Conservation (phyloP, 2,329 filamentous ascomycete genomes). For the Ophiostoma quercus region DNA sequence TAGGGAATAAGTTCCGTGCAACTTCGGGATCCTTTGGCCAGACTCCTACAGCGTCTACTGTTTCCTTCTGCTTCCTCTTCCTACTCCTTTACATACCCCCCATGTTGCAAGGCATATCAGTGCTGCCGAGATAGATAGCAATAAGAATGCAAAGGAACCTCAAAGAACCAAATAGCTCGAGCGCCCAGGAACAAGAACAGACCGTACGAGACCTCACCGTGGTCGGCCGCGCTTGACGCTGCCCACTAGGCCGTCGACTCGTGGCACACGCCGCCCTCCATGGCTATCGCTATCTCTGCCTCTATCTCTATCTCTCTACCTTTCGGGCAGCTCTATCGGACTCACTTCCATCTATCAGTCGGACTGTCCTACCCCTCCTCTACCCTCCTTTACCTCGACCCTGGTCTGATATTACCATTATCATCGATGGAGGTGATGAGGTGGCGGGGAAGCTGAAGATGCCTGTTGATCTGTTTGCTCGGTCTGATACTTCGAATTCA, state of each 20-base stretch:
- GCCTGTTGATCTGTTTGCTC: neutral
- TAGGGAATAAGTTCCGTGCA: conserved; percentile 11
- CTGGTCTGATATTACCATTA: neutral
- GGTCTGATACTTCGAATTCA: neutral
- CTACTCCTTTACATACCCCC: neutral
- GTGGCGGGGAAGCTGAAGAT: neutral
- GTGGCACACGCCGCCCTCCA: conserved; percentile 6
- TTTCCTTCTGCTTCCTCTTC: neutral
- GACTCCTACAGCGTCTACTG: neutral
- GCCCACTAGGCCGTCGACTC: neutral
- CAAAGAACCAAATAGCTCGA: neutral
- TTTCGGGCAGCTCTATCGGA: neutral
- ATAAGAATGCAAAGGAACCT: neutral
- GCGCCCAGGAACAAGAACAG: neutral
- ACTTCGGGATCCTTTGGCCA: neutral
- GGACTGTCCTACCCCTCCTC: conserved; percentile 4
- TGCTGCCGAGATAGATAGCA: neutral
- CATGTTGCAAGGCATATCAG: neutral
- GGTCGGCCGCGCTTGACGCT: conserved; percentile 10
- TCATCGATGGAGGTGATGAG: neutral
- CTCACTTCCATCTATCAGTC: neutral
- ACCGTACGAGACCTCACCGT: conserved; percentile 6
- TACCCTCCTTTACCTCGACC: neutral
- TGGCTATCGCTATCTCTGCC: neutral
- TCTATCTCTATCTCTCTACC: neutral